Evolutionary conservation across 2,329 filamentous ascomycete species (phyloP), one percentile per base, ranked within the genome.

Genomic region (Thermoascus crustaceus): DNA sequence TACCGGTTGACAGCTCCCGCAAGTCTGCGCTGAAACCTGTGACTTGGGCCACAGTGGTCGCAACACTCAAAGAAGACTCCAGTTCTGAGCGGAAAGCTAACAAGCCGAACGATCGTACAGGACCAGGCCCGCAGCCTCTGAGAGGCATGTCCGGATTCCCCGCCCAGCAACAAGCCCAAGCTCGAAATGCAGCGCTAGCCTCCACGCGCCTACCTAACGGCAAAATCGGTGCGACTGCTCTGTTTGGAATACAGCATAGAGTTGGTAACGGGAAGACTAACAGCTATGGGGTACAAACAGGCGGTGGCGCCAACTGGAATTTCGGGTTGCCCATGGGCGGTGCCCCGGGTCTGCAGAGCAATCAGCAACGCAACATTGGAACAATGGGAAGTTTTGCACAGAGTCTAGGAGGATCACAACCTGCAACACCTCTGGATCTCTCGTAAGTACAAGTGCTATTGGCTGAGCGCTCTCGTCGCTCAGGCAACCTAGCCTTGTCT

Each of bases 251-350:
- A n/a, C n/a, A n/a, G n/a, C n/a, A n/a, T n/a, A n/a, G n/a, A n/a
- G n/a, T n/a, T n/a, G n/a, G 30, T 37, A 16, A 17, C 11, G 34
- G 39, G 29, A 40, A 44, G 40, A 46, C 55, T 59, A 48, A 58
- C 32, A 17, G 27, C 21, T 29, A 17, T 34, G 32, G 31, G 26
- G 27, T 31, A 29, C 36, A 14, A 50, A 31, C 54, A 69, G 73
- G 72, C 34, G 69, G 64, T 48, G 69, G 68, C 49, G 66, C 71
- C 42, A 71, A 71, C 53, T 77, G 73, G 73, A 72, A 69, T 32
- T 76, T 76, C 52, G 71, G 70, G 32, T 57, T 70, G 36, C 70
- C 72, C 27, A 67, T 72, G 52, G 69, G 68, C 34, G 70, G 68
- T 43, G 65, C 69, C 35, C 67, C 70, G 41, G 68, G 68, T 35